Percentiles rank a stretch among this genome's conserved stretches.
Evolutionary conservation across 1,284 basidiomycete genomes (phyloP).

Genomic region (Ustilago loliicola): DNA sequence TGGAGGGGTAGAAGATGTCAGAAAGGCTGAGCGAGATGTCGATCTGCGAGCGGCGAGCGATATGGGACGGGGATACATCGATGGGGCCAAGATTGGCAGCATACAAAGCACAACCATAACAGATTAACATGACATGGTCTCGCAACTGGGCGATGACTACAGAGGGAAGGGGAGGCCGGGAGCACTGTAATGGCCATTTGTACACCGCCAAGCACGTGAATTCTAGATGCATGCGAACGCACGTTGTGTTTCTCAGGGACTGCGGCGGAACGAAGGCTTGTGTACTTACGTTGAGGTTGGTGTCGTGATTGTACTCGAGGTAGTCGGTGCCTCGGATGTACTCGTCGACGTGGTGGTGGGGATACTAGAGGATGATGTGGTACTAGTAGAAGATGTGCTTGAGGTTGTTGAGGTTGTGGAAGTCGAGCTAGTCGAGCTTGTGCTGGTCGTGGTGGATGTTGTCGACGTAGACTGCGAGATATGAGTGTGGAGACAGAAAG

Average conservation of each 20-base stretch:
- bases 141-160: slow-evolving; percentile 14
- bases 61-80: neutral
- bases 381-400: slow-evolving; percentile 14
- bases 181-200: neutral
- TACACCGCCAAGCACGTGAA: slow-evolving; percentile 26
- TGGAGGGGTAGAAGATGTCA: slow-evolving; percentile 38
- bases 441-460: slow-evolving; percentile 11
- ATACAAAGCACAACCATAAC: slow-evolving; percentile 22
- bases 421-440: slow-evolving; percentile 26
- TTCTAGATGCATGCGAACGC: slow-evolving; percentile 31
- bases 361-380: slow-evolving; percentile 16
- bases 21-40: slow-evolving; percentile 35
- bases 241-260: slow-evolving; percentile 2
- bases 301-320: slow-evolving; percentile 32
- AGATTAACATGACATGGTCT: slow-evolving; percentile 35
- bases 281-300: slow-evolving; percentile 50
- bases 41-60: slow-evolving; percentile 20
- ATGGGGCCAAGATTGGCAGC: slow-evolving; percentile 7
- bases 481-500: neutral
- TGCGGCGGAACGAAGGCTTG: neutral
- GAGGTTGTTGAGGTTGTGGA: slow-evolving; percentile 19
- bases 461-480: slow-evolving; percentile 1
- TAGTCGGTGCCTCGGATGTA: slow-evolving; percentile 15
- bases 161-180: slow-evolving; percentile 3
- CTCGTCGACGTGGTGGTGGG: slow-evolving; percentile 20